Evolutionary conservation across 2,329 filamentous ascomycete species (phyloP).

Genomic region (Lasiodiplodia hormozganensis): DNA sequence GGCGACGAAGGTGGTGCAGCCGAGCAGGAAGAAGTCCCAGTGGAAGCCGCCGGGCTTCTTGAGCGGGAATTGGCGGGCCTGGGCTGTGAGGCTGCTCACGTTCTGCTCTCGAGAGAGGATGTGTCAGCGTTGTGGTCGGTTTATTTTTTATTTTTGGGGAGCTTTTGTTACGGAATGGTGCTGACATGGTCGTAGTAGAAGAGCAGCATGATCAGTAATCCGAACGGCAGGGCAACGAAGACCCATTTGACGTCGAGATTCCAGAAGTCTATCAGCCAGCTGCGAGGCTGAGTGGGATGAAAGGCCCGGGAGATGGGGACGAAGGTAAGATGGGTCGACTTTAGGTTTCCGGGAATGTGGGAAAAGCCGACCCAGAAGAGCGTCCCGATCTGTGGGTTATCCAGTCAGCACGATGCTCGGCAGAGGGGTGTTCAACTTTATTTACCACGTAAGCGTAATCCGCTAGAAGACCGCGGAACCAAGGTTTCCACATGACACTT

Average conservation of each 20-base stretch:
- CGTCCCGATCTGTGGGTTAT: slow-evolving; percentile 51
- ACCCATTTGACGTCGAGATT: slow-evolving; percentile 59
- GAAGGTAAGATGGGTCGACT: slow-evolving; percentile 49
- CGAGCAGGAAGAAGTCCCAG: slow-evolving; percentile 65
- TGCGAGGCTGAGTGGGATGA: slow-evolving; percentile 53
- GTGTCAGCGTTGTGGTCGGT: too few species aligned
- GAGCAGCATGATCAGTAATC: slow-evolving; percentile 59
- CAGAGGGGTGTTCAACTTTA: background rate
- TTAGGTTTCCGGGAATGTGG: slow-evolving; percentile 58
- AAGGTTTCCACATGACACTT: slow-evolving; percentile 53
- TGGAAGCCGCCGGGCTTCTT: slow-evolving; percentile 64
- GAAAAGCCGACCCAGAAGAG: slow-evolving; percentile 63
- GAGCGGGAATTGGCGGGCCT: slow-evolving; percentile 60
- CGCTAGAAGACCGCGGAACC: slow-evolving; percentile 55
- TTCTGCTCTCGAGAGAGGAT: slow-evolving; percentile 41
- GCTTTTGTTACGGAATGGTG: background rate
- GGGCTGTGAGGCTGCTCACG: slow-evolving; percentile 51
- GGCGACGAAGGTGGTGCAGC: slow-evolving; percentile 59
- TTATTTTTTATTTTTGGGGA: too few species aligned
- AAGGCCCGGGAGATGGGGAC: slow-evolving; percentile 56
- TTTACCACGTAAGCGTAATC: slow-evolving; percentile 61
- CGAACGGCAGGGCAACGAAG: slow-evolving; percentile 61
- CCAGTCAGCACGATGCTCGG: background rate
- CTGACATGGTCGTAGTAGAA: slow-evolving; percentile 64
- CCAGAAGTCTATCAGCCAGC: slow-evolving; percentile 63